Conservation (phyloP, 441 rosid genomes). For the Capsella rubella region DNA sequence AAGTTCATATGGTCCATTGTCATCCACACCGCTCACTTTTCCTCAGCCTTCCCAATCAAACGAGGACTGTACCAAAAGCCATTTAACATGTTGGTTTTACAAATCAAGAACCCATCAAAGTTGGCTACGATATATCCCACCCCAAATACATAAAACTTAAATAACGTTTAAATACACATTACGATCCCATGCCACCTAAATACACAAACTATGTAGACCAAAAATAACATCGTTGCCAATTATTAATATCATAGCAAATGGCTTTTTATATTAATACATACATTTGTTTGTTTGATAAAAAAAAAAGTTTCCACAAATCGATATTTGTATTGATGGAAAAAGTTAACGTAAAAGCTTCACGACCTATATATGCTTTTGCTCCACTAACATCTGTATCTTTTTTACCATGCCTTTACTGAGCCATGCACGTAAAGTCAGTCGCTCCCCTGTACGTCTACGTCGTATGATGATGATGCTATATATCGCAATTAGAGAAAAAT, state of each 20-base stretch:
- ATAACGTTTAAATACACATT: background rate
- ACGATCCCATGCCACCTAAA: background rate
- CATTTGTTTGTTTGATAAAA: background rate
- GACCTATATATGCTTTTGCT: background rate
- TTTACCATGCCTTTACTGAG: background rate
- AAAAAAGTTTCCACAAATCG: background rate
- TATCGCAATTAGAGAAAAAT: background rate
- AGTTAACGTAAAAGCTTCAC: background rate
- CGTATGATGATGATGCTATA: background rate
- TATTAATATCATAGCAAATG: background rate
- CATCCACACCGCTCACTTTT: background rate
- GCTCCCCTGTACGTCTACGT: background rate
- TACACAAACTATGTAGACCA: background rate
- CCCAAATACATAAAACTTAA: background rate
- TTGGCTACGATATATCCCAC: background rate
- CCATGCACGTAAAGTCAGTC: background rate
- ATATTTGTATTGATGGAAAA: background rate
- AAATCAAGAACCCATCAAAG: background rate
- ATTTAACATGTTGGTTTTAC: background rate
- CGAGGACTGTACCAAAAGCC: background rate
- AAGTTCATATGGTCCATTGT: background rate
- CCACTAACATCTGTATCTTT: background rate
- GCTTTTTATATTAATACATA: background rate
- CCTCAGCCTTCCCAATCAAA: background rate
- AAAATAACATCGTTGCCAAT: background rate